Conservation (phyloP, 2,329 filamentous ascomycete species). For the Colletotrichum sp. region DNA sequence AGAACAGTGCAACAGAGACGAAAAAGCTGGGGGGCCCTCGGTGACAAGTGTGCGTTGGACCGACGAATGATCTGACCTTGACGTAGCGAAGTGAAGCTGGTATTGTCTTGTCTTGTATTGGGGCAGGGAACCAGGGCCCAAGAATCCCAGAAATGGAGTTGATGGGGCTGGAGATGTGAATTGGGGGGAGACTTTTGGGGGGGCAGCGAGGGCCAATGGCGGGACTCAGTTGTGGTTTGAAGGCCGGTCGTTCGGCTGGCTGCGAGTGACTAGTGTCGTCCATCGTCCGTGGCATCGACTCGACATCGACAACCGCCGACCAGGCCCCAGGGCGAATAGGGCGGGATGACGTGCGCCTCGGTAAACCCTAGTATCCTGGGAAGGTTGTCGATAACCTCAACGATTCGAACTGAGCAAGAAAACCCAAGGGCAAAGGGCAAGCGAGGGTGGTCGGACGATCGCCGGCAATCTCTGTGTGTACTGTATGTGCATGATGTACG, state of each 20-base stretch:
- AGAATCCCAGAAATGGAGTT: not conserved
- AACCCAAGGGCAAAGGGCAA: not conserved
- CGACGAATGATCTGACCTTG: not conserved
- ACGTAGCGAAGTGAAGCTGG: conserved; percentile 11
- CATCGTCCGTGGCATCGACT: not conserved
- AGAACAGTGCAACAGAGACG: not conserved
- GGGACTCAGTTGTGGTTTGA: not conserved
- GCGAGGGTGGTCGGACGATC: conserved; percentile 17
- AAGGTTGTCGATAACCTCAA: conserved; percentile 17
- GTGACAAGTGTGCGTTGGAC: not conserved
- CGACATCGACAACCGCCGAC: not conserved
- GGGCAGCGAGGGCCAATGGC: conserved; percentile 3
- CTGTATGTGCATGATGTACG: not conserved
- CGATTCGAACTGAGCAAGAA: not conserved
- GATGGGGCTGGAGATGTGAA: not conserved
- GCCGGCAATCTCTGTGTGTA: not conserved
- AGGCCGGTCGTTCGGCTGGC: conserved; percentile 14
- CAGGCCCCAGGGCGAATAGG: conserved; percentile 13
- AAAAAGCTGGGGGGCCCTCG: not conserved
- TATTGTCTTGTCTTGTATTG: conserved; percentile 1
- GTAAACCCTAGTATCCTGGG: conserved; percentile 20
- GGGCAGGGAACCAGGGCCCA: not conserved
- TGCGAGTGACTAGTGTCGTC: conserved; percentile 14
- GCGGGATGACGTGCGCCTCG: conserved; percentile 21
- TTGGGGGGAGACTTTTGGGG: not conserved